Evolutionary conservation across 1,284 basidiomycete genomes (phyloP).

Genomic region (Pseudozyma sp.): DNA sequence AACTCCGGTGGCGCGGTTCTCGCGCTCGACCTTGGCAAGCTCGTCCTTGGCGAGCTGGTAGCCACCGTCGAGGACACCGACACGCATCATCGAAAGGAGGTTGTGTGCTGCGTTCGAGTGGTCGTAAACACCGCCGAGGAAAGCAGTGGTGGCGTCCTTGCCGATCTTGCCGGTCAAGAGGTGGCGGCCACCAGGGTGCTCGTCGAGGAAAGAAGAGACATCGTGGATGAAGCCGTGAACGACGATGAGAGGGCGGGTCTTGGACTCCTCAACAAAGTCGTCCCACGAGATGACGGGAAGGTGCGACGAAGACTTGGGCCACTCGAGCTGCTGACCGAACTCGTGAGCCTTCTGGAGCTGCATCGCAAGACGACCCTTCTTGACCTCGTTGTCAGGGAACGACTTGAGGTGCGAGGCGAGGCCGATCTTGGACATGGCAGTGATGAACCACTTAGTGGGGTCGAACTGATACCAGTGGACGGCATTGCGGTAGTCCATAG

Average conservation of each 20-base stretch:
- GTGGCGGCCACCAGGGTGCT: constrained; percentile 66
- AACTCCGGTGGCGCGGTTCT: constrained; percentile 46
- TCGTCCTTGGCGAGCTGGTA: constrained; percentile 64
- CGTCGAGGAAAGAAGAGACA: constrained; percentile 63
- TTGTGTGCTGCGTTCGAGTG: constrained; percentile 68
- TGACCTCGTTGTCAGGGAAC: constrained; percentile 68
- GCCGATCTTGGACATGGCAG: constrained; percentile 55
- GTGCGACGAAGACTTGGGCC: constrained; percentile 60
- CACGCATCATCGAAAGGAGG: constrained; percentile 66
- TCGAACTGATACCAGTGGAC: constrained; percentile 68
- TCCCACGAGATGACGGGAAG: constrained; percentile 68
- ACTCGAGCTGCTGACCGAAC: constrained; percentile 50
- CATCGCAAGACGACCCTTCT: constrained; percentile 67
- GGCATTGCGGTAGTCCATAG: constrained; percentile 68
- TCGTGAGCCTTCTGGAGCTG: constrained; percentile 62
- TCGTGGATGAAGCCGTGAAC: constrained; percentile 67
- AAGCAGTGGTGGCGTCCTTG: constrained; percentile 66
- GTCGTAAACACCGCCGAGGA: constrained; percentile 67
- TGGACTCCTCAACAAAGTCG: constrained; percentile 65
- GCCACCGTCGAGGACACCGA: constrained; percentile 67
- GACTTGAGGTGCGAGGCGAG: constrained; percentile 66
- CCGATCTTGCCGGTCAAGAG: constrained; percentile 63
- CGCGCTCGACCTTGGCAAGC: constrained; percentile 41
- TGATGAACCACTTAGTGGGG: constrained; percentile 69
- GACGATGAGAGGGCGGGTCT: constrained; percentile 64